Conservation (phyloP, 2,329 filamentous ascomycete genomes). For the Dothistroma septosporum region DNA sequence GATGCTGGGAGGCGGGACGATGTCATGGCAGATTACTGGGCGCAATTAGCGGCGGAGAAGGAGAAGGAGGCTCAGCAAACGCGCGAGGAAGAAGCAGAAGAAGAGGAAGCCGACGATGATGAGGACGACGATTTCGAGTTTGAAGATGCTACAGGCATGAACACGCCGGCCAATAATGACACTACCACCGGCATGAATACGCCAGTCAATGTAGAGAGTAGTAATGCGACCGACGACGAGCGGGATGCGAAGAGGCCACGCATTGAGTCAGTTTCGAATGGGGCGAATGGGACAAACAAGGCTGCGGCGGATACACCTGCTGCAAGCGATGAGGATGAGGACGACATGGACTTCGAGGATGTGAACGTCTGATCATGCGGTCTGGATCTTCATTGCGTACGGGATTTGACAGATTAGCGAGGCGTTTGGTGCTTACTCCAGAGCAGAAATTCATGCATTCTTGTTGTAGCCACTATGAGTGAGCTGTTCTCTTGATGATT, state of each 20-base stretch:
- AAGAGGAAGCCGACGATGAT: slow-evolving; percentile 48
- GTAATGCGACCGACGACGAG: slow-evolving; percentile 40
- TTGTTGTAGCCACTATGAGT: not conserved
- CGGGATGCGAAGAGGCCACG: slow-evolving; percentile 59
- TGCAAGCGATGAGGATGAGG: slow-evolving; percentile 41
- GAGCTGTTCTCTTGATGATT: not conserved
- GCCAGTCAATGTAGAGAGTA: slow-evolving; percentile 28
- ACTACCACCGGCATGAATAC: slow-evolving; percentile 28
- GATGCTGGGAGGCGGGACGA: slow-evolving; percentile 43
- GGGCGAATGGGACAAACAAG: slow-evolving; percentile 19
- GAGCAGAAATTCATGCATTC: not conserved
- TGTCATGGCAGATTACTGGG: slow-evolving; percentile 64
- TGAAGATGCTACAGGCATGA: slow-evolving; percentile 48
- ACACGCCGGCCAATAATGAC: slow-evolving; percentile 28
- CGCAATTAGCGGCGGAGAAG: slow-evolving; percentile 60
- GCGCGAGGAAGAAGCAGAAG: slow-evolving; percentile 50
- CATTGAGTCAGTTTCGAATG: slow-evolving; percentile 41
- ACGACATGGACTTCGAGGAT: slow-evolving; percentile 48
- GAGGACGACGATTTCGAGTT: slow-evolving; percentile 51
- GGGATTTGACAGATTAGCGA: slow-evolving; percentile 7
- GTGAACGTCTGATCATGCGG: slow-evolving; percentile 25
- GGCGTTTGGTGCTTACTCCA: slow-evolving; percentile 8
- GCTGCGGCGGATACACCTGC: slow-evolving; percentile 35
- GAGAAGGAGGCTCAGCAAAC: slow-evolving; percentile 39
- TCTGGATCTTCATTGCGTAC: not conserved